Conservation (phyloP, 352 stramenopile genomes). For the Globisporangium nagaii region DNA sequence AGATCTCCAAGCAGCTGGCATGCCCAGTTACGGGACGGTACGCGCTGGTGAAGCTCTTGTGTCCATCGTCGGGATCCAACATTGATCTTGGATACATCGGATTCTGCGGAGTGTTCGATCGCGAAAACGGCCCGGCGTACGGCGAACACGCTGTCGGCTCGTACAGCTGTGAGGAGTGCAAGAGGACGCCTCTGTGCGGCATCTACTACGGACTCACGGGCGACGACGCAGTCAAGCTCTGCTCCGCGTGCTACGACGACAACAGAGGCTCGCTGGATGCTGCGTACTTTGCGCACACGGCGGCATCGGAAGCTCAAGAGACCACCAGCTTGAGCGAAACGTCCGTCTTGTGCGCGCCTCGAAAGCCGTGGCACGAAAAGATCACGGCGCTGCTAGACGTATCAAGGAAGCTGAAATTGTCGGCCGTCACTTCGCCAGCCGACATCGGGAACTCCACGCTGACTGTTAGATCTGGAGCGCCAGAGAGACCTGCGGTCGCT, state of each 20-base stretch:
- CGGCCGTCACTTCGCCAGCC: not conserved
- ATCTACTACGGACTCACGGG: constrained; percentile 61
- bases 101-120: constrained; percentile 74
- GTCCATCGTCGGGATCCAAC: constrained; percentile 57
- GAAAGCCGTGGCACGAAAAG: constrained; percentile 50
- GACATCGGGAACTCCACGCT: not conserved
- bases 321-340: constrained; percentile 21
- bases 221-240: constrained; percentile 56
- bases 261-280: constrained; percentile 53
- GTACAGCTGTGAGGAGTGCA: constrained; percentile 67
- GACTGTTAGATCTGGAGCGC: not conserved
- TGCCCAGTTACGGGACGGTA: constrained; percentile 67
- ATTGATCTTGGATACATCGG: constrained; percentile 83
- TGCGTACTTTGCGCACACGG: constrained; percentile 40
- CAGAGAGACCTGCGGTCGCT: constrained; percentile 7
- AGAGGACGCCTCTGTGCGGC: constrained; percentile 25
- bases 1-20: constrained; percentile 74
- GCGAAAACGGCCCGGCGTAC: constrained; percentile 80
- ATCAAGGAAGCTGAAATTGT: constrained; percentile 28
- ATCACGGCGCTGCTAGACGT: constrained; percentile 27
- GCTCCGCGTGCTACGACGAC: constrained; percentile 73
- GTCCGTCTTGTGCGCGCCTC: constrained; percentile 37
- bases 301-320: constrained; percentile 23
- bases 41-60: constrained; percentile 73
- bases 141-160: constrained; percentile 30